phyloP scores from a whole-genome alignment of 2,329 filamentous ascomycete species.

The Emergomyces orientalis region DNA sequence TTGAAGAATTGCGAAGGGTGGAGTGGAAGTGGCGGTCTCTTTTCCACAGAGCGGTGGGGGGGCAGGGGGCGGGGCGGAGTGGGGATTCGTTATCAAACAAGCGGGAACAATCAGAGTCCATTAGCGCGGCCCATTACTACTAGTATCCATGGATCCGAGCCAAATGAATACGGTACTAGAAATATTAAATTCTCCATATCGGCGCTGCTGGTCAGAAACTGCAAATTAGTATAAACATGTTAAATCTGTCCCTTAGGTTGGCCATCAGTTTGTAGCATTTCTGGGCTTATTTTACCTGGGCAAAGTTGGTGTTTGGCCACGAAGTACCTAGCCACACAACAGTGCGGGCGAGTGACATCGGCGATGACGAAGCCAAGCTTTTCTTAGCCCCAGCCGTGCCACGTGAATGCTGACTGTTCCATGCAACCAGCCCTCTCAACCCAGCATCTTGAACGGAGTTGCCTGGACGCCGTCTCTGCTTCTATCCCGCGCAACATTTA shows the following conservation, averaged over 20 bases:
- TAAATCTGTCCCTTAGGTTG: no score
- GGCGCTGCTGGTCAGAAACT: background rate
- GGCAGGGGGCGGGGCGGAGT: background rate
- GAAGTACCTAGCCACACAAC: background rate
- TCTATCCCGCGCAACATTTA: background rate
- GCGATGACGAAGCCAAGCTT: background rate
- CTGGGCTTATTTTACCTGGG: background rate
- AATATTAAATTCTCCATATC: background rate
- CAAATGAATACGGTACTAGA: no score
- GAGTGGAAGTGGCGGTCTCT: background rate
- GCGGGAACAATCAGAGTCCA: no score
- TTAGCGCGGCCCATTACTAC: no score
- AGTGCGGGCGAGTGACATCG: background rate
- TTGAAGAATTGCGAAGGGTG: background rate
- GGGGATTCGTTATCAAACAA: background rate
- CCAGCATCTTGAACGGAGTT: background rate
- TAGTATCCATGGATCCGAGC: no score
- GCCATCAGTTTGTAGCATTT: no score
- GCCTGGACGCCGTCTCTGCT: background rate
- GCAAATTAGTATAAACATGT: no score
- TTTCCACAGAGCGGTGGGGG: background rate
- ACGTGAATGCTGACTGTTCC: conserved; percentile 3
- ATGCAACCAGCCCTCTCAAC: background rate
- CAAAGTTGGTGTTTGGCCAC: background rate
- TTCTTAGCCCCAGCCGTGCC: background rate